phyloP scores from a whole-genome alignment of 169 alveolate genomes.

The Plasmodium cynomolgi region DNA sequence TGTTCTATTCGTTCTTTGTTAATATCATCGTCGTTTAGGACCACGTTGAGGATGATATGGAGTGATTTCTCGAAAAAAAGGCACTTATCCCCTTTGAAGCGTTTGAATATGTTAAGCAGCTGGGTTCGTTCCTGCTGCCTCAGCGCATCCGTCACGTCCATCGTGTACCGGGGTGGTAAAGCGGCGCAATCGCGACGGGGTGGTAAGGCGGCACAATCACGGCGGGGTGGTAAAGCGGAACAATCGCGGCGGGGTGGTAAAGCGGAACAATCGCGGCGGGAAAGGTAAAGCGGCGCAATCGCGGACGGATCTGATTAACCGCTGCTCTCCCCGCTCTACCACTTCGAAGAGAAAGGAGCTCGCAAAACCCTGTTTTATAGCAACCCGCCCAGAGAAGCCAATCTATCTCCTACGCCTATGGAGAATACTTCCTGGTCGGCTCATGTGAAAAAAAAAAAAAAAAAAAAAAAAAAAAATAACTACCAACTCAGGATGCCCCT shows the following conservation, averaged over 20 bases:
- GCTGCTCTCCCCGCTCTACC: neutral
- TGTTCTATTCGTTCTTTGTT: constrained; percentile 43
- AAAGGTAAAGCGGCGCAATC: neutral
- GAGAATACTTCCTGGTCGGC: neutral
- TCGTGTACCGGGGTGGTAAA: neutral
- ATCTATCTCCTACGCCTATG: neutral
- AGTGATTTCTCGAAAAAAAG: constrained; percentile 36
- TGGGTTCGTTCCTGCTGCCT: constrained; percentile 21
- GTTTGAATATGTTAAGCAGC: constrained; percentile 20
- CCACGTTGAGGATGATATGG: constrained; percentile 34
- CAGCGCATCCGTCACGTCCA: constrained; percentile 5
- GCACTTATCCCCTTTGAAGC: constrained; percentile 27
- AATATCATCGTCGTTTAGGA: constrained; percentile 41
- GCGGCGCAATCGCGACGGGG: too few species aligned
- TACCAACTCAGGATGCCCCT: neutral
- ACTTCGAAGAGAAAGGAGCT: neutral
- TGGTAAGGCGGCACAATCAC: neutral
- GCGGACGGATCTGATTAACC: neutral
- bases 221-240: neutral
- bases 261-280: neutral
- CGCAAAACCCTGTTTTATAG: neutral
- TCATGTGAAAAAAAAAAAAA: neutral
- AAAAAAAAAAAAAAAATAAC: neutral
- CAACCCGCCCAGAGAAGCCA: neutral
- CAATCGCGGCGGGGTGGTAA: neutral